Evolutionary conservation across 2,329 filamentous ascomycete species (phyloP), one percentile per base, ranked within the genome.

Genomic region (Pseudogymnoascus sp.): DNA sequence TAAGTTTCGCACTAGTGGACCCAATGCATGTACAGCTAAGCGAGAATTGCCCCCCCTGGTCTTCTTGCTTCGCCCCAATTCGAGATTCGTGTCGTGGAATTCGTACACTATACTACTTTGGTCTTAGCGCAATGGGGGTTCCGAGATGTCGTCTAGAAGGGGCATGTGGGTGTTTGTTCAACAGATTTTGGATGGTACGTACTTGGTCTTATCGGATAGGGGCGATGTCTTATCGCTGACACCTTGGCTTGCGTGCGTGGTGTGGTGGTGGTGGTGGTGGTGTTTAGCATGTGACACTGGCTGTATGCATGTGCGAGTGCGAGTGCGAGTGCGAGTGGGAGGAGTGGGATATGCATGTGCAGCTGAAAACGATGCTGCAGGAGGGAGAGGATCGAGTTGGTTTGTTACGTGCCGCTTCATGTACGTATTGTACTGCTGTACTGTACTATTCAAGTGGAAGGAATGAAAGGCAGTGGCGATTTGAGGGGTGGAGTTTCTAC

Each of bases 1-100:
- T 57, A 57, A 57, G 47, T 31, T 57, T 57, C 47, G 47, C 47
- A 34, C 47, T 57, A 57, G 47, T 57, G 47, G 47, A 57, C 47
- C 47, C 26, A 57, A 57, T 57, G n/a, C 47, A 57, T 54, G 47
- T 26, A 31, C 7, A 12, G 16, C 7, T 14, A 31, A 31, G 47
- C 47, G 47, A 54, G 26, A 29, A 21, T 39, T 39, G 36, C 29
- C 29, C 29, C 29, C 29, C 29, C 29, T 10, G 29, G 29, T 31
- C 29, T 31, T 11, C 21, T 31, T 34, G 45, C 45, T 51, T 23
- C 45, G n/a, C n/a, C 51, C 51, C 26, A 54, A 57, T 57, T 57
- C n/a, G 29, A 57, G 26, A 34, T 57, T 57, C n/a, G 6, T 16
- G 45, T 34, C 31, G 12, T n/a, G 23, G 23, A n/a, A 16, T 45